A percentile compares a stretch with the other conserved stretches of the same genome.
phyloP scores from a whole-genome alignment of 495 filamentous ascomycete species.

The Aspergillus diversus region DNA sequence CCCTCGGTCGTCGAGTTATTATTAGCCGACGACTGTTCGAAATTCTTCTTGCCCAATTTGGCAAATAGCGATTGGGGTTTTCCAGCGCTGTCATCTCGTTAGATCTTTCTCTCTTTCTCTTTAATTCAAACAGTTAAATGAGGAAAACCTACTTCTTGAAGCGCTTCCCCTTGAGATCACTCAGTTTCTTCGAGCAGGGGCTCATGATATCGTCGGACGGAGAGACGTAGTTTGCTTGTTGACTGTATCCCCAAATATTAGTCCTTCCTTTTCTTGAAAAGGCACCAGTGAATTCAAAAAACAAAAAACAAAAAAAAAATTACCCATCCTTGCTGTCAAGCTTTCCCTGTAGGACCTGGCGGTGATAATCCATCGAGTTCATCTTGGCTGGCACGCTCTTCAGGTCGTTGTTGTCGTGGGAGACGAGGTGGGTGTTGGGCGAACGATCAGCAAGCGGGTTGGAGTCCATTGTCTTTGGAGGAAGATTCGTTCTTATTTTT shows the following conservation, averaged over 20 bases:
- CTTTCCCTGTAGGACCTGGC: constrained; percentile 73
- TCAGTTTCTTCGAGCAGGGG: constrained; percentile 89
- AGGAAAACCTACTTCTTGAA: constrained; percentile 55
- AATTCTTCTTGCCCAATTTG: constrained; percentile 56
- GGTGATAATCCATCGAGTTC: constrained; percentile 74
- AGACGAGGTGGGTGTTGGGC: constrained; percentile 48
- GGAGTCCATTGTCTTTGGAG: constrained; percentile 35
- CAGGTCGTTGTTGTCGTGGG: constrained; percentile 37
- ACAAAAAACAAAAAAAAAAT: constrained; percentile 35
- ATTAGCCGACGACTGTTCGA: constrained; percentile 41
- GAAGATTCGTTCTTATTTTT: not conserved
- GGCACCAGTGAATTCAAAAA: not conserved
- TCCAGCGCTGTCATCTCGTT: constrained; percentile 40
- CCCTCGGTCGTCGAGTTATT: constrained; percentile 9
- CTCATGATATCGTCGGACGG: constrained; percentile 92
- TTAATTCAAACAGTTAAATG: not conserved
- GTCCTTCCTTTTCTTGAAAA: not conserved
- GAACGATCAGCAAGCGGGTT: constrained; percentile 48
- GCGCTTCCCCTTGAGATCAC: constrained; percentile 79
- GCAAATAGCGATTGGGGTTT: constrained; percentile 54
- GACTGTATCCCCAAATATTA: constrained; percentile 23
- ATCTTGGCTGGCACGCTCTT: constrained; percentile 33
- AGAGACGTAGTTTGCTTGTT: constrained; percentile 75
- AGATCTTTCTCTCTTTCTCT: not conserved
- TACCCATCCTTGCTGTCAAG: constrained; percentile 68